phyloP scores from a whole-genome alignment of 2,329 filamentous ascomycete genomes.

The Ceratocystis alfenasii region DNA sequence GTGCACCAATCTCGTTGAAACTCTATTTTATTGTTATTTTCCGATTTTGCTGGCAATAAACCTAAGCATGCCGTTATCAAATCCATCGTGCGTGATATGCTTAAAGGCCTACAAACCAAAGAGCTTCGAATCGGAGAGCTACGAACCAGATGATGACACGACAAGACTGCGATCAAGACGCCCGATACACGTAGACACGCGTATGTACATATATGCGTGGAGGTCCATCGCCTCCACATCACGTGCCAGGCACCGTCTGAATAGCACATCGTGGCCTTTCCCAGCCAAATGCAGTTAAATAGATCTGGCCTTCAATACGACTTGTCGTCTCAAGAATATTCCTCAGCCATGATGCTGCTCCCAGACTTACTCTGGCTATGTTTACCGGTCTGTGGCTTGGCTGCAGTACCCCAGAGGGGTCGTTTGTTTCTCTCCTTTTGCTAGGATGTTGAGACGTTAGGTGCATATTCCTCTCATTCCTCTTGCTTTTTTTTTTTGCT shows the following conservation, averaged over 20 bases:
- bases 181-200: background rate
- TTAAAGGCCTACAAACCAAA: no score
- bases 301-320: background rate
- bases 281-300: background rate
- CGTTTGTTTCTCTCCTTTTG: background rate
- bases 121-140: background rate
- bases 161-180: background rate
- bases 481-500: background rate
- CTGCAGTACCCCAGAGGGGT: background rate
- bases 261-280: background rate
- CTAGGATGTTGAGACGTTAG: slow-evolving; percentile 8
- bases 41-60: background rate
- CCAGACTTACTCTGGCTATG: background rate
- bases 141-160: background rate
- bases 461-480: background rate
- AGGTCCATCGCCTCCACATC: background rate
- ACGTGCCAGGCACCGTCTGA: background rate
- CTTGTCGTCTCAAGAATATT: slow-evolving; percentile 1
- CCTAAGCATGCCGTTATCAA: background rate
- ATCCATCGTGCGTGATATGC: no score
- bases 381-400: background rate
- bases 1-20: background rate
- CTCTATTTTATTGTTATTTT: background rate
- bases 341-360: background rate
- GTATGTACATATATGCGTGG: background rate